Conservation (phyloP, 345 rosid species). For the Eucalyptus caleyi region DNA sequence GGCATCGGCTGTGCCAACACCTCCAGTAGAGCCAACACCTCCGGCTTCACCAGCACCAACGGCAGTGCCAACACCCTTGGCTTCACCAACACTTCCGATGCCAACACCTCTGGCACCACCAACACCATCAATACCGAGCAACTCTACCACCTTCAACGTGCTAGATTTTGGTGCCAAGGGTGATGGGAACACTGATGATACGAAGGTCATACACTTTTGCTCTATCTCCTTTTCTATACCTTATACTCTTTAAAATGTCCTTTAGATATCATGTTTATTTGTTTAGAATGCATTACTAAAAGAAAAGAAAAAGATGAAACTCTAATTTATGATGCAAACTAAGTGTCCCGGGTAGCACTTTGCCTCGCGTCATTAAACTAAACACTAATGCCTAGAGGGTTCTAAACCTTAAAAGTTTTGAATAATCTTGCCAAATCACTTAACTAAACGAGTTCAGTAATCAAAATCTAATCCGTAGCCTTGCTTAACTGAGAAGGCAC, state of each 20-base stretch:
- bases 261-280: background rate
- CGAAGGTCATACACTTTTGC: background rate
- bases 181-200: background rate
- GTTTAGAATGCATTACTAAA: background rate
- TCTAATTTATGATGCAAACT: background rate
- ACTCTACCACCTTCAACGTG: background rate
- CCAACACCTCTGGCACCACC: no score
- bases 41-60: no score
- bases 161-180: background rate
- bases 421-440: background rate
- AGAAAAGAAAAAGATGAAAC: background rate
- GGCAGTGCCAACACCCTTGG: no score
- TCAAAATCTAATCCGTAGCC: background rate
- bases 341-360: background rate
- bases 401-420: background rate
- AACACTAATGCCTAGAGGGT: background rate
- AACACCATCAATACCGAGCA: background rate
- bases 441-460: background rate
- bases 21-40: no score
- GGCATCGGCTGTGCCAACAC: no score
- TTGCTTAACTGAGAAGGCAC: background rate
- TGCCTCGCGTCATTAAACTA: background rate
- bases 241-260: background rate
- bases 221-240: background rate
- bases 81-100: no score